Evolutionary conservation across 2,329 filamentous ascomycete genomes (phyloP).

Genomic region (Rutstroemia sp.): DNA sequence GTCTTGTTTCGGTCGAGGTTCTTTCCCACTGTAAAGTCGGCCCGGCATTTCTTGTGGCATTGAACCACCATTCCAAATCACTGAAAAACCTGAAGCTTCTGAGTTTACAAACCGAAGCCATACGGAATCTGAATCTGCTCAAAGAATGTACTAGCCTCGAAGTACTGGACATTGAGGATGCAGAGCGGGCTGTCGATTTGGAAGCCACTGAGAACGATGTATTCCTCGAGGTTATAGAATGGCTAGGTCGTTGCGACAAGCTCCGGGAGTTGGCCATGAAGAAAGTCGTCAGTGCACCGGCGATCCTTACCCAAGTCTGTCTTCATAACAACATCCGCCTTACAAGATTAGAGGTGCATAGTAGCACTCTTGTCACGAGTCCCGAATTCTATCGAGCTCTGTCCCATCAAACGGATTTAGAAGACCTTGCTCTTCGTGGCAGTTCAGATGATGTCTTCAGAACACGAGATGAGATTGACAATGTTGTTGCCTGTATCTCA

Average conservation of each 20-base stretch:
- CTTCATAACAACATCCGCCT: constrained; percentile 40
- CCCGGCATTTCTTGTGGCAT: constrained; percentile 43
- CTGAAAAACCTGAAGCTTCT: constrained; percentile 45
- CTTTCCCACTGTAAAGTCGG: constrained; percentile 49
- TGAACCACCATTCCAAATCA: constrained; percentile 46
- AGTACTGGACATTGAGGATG: constrained; percentile 39
- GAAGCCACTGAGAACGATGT: constrained; percentile 45
- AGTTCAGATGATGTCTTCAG: constrained; percentile 38
- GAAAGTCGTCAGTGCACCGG: constrained; percentile 43
- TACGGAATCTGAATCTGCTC: constrained; percentile 41
- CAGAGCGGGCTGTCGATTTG: constrained; percentile 36
- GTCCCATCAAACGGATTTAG: constrained; percentile 40
- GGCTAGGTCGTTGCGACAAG: constrained; percentile 45
- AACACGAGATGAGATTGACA: constrained; percentile 39
- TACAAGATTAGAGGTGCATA: constrained; percentile 39
- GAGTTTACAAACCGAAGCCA: constrained; percentile 39
- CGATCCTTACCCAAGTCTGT: constrained; percentile 44
- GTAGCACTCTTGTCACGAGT: constrained; percentile 41
- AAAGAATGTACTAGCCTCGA: constrained; percentile 42
- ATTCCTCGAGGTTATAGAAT: constrained; percentile 43
- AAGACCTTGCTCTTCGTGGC: constrained; percentile 37
- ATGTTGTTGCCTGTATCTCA: constrained; percentile 43
- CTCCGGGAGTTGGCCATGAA: constrained; percentile 44
- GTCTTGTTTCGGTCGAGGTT: constrained; percentile 50
- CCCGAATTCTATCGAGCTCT: constrained; percentile 46